Evolutionary conservation across 305 asterid genomes (phyloP).

Genomic region (Solanum hybrid): DNA sequence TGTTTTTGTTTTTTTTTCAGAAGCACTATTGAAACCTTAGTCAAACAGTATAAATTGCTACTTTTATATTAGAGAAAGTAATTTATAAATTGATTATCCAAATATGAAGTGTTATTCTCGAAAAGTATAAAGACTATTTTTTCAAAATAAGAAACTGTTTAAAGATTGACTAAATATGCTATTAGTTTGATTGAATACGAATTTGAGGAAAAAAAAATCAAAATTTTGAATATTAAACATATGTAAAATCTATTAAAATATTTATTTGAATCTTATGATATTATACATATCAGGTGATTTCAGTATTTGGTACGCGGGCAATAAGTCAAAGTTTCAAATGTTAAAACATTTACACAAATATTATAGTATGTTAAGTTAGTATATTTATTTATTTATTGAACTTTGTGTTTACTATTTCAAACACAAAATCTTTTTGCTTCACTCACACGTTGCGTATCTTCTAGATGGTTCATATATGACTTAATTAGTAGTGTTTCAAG

Average conservation of each 20-base stretch:
- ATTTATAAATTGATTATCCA: too few relatives aligned
- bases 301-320: fast-evolving
- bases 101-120: too few relatives aligned
- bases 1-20: too few relatives aligned
- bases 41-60: too few relatives aligned
- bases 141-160: too few relatives aligned
- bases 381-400: too few relatives aligned
- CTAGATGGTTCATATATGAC: background rate
- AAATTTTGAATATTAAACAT: fast-evolving
- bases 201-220: background rate
- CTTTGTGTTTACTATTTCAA: background rate
- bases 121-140: too few relatives aligned
- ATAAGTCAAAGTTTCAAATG: background rate
- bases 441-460: background rate
- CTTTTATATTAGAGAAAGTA: background rate
- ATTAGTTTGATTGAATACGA: background rate
- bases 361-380: background rate
- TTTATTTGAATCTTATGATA: background rate
- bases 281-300: background rate
- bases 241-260: background rate
- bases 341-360: background rate
- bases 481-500: background rate
- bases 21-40: too few relatives aligned
- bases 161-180: too few relatives aligned
- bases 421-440: background rate